Evolutionary conservation across 2,329 filamentous ascomycete species (phyloP).

Genomic region (Diplodia seriata): DNA sequence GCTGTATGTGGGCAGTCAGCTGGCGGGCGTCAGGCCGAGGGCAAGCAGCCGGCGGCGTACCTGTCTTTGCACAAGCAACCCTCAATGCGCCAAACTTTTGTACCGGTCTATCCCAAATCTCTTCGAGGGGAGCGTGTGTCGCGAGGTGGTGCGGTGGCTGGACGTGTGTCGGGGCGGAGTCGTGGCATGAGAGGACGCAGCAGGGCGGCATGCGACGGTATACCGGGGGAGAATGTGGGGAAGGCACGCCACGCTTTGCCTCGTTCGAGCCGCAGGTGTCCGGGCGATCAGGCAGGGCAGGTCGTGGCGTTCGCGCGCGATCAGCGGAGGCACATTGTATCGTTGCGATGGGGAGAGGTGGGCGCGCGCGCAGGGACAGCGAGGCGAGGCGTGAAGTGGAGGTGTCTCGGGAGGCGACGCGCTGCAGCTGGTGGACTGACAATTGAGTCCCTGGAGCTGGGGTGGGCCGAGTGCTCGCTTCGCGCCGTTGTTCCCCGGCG

Average conservation of each 20-base stretch:
- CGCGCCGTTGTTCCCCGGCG: constrained; percentile 28
- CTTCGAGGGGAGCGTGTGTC: constrained; percentile 35
- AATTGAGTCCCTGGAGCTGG: constrained; percentile 29
- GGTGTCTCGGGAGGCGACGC: constrained; percentile 30
- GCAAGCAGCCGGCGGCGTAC: constrained; percentile 1
- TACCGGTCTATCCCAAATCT: constrained; percentile 53
- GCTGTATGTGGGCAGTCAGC: constrained; percentile 24
- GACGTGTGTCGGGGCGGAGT: constrained; percentile 34
- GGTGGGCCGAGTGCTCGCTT: constrained; percentile 30
- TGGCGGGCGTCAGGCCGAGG: neutral
- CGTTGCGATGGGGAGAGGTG: constrained; percentile 41
- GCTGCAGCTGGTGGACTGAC: constrained; percentile 31
- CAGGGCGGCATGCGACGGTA: constrained; percentile 31
- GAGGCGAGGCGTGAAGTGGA: constrained; percentile 21
- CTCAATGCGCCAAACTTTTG: constrained; percentile 48
- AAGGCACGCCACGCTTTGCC: constrained; percentile 31
- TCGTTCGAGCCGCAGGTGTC: constrained; percentile 27
- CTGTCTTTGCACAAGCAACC: constrained; percentile 29
- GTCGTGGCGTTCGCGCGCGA: constrained; percentile 19
- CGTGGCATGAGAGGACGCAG: constrained; percentile 32
- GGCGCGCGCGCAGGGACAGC: constrained; percentile 33
- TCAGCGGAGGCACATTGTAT: constrained; percentile 46
- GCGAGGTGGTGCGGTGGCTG: constrained; percentile 22
- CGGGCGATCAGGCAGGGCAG: constrained; percentile 30
- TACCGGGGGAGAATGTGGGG: constrained; percentile 25